Base-by-base conservation (phyloP, 2,329 filamentous ascomycete genomes). In the Fonsecaea pugnacius region DNA sequence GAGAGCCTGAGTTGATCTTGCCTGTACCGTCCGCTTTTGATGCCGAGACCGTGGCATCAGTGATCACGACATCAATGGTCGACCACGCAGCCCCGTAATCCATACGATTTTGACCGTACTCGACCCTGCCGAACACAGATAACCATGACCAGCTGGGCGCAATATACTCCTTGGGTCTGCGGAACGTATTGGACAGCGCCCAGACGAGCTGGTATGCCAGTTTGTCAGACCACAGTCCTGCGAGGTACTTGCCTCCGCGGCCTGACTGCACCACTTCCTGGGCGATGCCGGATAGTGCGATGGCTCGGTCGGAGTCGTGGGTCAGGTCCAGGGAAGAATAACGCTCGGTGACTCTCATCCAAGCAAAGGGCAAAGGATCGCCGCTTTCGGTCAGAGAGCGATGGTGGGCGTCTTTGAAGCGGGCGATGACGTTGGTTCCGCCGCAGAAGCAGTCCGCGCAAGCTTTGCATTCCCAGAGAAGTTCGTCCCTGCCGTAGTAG, bases 81-180 rank as follows among this genome's bases (percentile, higher is more conserved):
- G 53, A 35, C 53, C 53, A 35, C 5, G 16, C 32, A 38, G 32
- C 53, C 14, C 33, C 8, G 12, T 36, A 56, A 21, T 56, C 53
- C 53, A 56, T 56, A 6, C 53, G 53, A 40, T 36, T 56, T 21
- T 35, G 18, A 14, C 53, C 53, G 18, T 56, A 56, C 2, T 56
- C 35, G 53, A 56, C 10, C 33, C 21, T 38, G 33, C 53, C 53
- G 33, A 56, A 40, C 53, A 56, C 53, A 1, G 53, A 56, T 14
- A 56, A 24, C 53, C 53, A 56, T 4, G 53, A 56, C 53, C 53
- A 56, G 35, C 53, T 56, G n/a, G 53, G 53, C 8, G 53, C 53
- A 36, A 56, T 35, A 35, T 56, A 56, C 53, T 21, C 53, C 16
- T 27, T 40, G n/a, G 53, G 53, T 56, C 35, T 56, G 53, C 33